Base-by-base conservation (phyloP, 2,329 filamentous ascomycete genomes). In the Myriosclerotinia curreyana region DNA sequence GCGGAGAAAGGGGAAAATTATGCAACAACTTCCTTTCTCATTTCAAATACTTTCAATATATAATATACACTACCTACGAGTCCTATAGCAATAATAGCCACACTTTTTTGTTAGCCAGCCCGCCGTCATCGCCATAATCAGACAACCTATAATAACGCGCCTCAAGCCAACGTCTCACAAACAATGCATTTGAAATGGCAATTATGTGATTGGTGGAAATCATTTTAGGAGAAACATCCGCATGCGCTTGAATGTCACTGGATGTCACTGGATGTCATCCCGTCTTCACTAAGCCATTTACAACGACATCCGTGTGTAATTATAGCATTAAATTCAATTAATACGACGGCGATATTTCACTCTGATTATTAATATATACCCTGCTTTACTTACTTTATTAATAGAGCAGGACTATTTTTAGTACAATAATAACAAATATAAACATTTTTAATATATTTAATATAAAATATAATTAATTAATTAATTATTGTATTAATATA, bases 151-250 rank as follows among this genome's bases (percentile, higher is more conserved):
- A 36, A 48, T 20, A 58, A 31, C 28, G 14, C 55, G n/a, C 12
- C 20, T 36, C 38, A 58, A 25, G 28, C 40, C 40, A 46, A 40
- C 28, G 42, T 58, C 40, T 58, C 40, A 36, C 20, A 58, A 58
- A 58, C 54, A 46, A 28, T 44, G 40, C 38, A 46, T 46, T 34
- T 42, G 25, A 56, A 46, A 34, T 20, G 14, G 20, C 20, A 31
- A 1, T 28, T n/a, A 20, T 56, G 15, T 36, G 6, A 58, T 58
- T 58, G 54, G 54, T 7, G 22, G 40, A 31, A 17, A 58, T 6
- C 5, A 46, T 56, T 56, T 8, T 12, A 3, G 40, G 28, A 44
- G 54, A 58, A 51, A 51, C 6, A 51, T 20, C 17, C n/a, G 50
- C 20, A 36, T 17, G 54, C 11, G 12, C 46, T 58, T 44, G 40